Conservation (phyloP, 768 basidiomycete genomes). For the Pleurotus salmoneostramineus region DNA sequence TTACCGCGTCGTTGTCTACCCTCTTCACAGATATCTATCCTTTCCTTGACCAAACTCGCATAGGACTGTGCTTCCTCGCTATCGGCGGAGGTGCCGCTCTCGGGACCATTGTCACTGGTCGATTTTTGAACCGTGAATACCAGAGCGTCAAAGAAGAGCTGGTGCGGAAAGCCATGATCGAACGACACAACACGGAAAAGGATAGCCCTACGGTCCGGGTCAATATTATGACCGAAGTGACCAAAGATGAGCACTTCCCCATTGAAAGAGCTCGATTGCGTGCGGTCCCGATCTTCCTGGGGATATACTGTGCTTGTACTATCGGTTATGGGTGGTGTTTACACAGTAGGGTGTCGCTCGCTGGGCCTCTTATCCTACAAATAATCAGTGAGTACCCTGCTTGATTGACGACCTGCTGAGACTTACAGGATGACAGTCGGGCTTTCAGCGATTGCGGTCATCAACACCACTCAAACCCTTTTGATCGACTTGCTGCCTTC, state of each 20-base stretch:
- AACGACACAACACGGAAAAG: conserved; percentile 15
- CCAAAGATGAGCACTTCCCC: conserved; percentile 40
- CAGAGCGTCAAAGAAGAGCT: conserved; percentile 27
- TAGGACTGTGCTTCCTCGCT: conserved; percentile 77
- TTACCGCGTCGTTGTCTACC: conserved; percentile 58
- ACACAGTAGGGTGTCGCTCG: conserved; percentile 41
- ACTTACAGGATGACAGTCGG: conserved; percentile 38
- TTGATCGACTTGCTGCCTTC: conserved; percentile 61
- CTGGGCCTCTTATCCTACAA: conserved; percentile 51
- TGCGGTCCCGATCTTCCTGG: conserved; percentile 35
- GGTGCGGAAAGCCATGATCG: conserved; percentile 20
- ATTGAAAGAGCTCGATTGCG: conserved; percentile 59
- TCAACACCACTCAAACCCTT: conserved; percentile 58
- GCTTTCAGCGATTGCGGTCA: conserved; percentile 34
- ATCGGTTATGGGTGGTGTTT: conserved; percentile 64
- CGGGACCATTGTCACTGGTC: conserved; percentile 57
- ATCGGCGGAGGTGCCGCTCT: conserved; percentile 69
- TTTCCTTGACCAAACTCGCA: conserved; percentile 52
- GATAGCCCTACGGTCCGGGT: not conserved
- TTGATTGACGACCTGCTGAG: not conserved
- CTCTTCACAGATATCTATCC: conserved; percentile 58
- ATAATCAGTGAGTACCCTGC: conserved; percentile 2
- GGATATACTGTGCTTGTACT: conserved; percentile 34
- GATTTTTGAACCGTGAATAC: conserved; percentile 66
- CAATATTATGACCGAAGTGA: conserved; percentile 9